These are phyloP conservation scores for Globisporangium perplexum DNA, from an alignment of 352 stramenopile species.

Conservation along the genomic window DNA sequence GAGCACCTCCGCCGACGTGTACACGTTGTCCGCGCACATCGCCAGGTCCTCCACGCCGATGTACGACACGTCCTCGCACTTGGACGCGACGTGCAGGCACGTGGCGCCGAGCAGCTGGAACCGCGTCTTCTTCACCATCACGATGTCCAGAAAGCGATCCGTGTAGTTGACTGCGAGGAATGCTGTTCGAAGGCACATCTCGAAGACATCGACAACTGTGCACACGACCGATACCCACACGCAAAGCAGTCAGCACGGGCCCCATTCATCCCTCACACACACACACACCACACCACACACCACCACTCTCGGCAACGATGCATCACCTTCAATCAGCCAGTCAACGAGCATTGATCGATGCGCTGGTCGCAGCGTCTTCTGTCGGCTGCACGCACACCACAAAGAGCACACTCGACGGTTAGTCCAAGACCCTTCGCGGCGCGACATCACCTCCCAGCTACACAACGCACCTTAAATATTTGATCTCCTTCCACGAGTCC, in stretches of 20 bases:
- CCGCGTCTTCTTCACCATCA: conserved; percentile 86
- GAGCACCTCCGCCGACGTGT: conserved; percentile 84
- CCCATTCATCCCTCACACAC: neutral
- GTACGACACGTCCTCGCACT: conserved; percentile 91
- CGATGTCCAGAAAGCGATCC: conserved; percentile 82
- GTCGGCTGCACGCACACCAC: conserved; percentile 29
- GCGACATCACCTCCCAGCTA: neutral
- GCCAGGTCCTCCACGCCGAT: conserved; percentile 89
- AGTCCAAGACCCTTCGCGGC: neutral
- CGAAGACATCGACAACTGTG: conserved; percentile 88
- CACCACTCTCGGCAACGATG: neutral
- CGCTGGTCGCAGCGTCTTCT: conserved; percentile 76
- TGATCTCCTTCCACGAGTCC: conserved; percentile 83
- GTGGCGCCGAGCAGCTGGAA: conserved; percentile 89
- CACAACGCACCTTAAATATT: conserved; percentile 66
- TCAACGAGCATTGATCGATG: conserved; percentile 91
- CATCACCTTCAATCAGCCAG: conserved; percentile 89
- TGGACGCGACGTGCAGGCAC: conserved; percentile 87
- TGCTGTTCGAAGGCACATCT: conserved; percentile 88
- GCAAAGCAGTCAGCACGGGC: neutral
- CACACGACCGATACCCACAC: neutral
- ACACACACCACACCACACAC: neutral
- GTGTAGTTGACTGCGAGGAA: conserved; percentile 91
- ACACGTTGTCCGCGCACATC: conserved; percentile 90
- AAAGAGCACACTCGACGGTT: neutral